Conservation (phyloP, 2,329 filamentous ascomycete genomes). For the Clathrospora elynae region DNA sequence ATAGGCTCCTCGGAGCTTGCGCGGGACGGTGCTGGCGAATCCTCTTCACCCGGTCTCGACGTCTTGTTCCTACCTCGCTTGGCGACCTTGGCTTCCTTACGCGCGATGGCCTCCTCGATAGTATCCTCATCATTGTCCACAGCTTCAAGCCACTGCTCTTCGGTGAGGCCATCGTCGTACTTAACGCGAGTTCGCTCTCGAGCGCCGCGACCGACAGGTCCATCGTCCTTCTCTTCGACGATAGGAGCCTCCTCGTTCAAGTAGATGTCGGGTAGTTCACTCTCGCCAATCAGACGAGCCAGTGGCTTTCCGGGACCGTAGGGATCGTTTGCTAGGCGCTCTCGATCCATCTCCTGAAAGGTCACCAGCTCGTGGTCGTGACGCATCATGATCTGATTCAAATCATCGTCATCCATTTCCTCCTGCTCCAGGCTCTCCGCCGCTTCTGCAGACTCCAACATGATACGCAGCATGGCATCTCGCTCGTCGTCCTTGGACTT, state of each 20-base stretch:
- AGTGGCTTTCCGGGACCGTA: slow-evolving; percentile 76
- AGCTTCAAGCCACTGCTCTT: slow-evolving; percentile 98
- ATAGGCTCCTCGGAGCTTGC: slow-evolving; percentile 82
- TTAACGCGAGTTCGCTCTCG: slow-evolving; percentile 92
- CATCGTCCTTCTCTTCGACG: slow-evolving; percentile 77
- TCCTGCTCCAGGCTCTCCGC: slow-evolving; percentile 80
- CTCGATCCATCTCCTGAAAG: slow-evolving; percentile 84
- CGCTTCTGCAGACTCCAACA: slow-evolving; percentile 79
- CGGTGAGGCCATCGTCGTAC: slow-evolving; percentile 96
- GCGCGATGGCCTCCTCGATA: slow-evolving; percentile 87
- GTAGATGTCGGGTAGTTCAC: slow-evolving; percentile 92
- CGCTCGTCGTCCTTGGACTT: slow-evolving; percentile 98
- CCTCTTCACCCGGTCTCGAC: slow-evolving; percentile 61
- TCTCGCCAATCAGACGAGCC: slow-evolving; percentile 83
- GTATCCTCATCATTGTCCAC: slow-evolving; percentile 96
- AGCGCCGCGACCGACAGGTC: slow-evolving; percentile 78
- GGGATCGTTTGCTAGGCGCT: slow-evolving; percentile 66
- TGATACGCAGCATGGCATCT: slow-evolving; percentile 92
- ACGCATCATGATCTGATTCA: slow-evolving; percentile 92
- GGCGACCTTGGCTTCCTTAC: slow-evolving; percentile 84
- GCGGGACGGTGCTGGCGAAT: slow-evolving; percentile 77
- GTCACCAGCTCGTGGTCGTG: slow-evolving; percentile 75
- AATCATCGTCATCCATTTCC: slow-evolving; percentile 97
- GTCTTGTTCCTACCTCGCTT: slow-evolving; percentile 77
- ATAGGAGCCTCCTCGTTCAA: slow-evolving; percentile 82